Conservation (phyloP, 176 grass and related monocot genomes). For the Ensete ventricosum region DNA sequence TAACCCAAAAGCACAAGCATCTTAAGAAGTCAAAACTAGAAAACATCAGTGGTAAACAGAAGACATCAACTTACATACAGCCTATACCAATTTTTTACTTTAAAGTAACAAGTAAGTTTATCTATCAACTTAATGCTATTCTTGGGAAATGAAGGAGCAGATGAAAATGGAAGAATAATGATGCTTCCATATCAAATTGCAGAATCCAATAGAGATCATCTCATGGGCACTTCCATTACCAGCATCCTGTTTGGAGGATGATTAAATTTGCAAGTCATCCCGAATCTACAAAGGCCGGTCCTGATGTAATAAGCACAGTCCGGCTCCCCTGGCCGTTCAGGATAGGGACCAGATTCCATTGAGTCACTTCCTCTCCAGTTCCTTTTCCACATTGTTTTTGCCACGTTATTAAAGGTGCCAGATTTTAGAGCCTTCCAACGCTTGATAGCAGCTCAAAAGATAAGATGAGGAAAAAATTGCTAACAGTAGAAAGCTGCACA, state of each 20-base stretch:
- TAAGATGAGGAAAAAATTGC: background rate
- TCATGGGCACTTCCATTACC: conserved; percentile 28
- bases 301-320: conserved; percentile 29
- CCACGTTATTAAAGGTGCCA: conserved; percentile 14
- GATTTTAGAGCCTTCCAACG: background rate
- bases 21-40: background rate
- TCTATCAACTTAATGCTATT: too few relatives aligned
- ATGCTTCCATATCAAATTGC: background rate
- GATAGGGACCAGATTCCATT: too few relatives aligned
- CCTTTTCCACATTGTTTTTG: conserved; percentile 23
- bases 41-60: background rate
- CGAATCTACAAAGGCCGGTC: conserved; percentile 76
- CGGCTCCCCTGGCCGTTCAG: too few relatives aligned
- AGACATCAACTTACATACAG: too few relatives aligned
- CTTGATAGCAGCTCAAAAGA: background rate
- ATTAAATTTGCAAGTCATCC: conserved; percentile 94
- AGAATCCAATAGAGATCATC: conserved; percentile 1
- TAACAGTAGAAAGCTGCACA: background rate
- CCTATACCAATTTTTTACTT: too few relatives aligned
- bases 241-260: conserved; percentile 64
- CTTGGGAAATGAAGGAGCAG: too few relatives aligned
- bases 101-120: too few relatives aligned
- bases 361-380: too few relatives aligned
- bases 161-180: too few relatives aligned
- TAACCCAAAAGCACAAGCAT: too few relatives aligned